Evolutionary conservation across 1,139 yeast genomes (phyloP).

Genomic region (Hemisphaericaspora lyxosophila): DNA sequence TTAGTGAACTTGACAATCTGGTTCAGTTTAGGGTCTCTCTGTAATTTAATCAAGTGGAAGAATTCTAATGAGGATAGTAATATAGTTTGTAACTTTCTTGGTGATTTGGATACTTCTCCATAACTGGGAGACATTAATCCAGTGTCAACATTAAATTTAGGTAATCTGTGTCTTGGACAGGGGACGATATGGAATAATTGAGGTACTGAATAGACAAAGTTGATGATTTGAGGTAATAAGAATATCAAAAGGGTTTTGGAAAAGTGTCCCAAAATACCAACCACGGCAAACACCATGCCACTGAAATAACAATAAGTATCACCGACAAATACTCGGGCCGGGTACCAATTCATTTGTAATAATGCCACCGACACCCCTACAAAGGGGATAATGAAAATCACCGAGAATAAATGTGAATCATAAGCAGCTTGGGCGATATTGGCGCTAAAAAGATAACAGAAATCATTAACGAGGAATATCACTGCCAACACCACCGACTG

Average conservation of each 20-base stretch:
- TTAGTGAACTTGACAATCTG: conserved; percentile 61
- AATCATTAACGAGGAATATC: conserved; percentile 72
- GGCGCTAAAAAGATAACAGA: conserved; percentile 56
- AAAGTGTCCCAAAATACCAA: conserved; percentile 93
- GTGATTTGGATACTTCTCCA: conserved; percentile 29
- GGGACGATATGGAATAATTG: conserved; percentile 84
- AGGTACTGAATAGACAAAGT: conserved; percentile 85
- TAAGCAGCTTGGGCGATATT: conserved; percentile 56
- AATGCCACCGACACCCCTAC: conserved; percentile 81
- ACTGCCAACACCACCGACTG: conserved; percentile 80
- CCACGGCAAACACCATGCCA: conserved; percentile 98
- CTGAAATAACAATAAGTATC: conserved; percentile 97
- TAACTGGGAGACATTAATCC: conserved; percentile 73
- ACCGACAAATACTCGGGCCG: conserved; percentile 92
- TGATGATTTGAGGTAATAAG: conserved; percentile 86
- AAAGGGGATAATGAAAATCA: conserved; percentile 79
- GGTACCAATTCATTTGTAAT: conserved; percentile 81
- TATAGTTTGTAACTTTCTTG: neutral
- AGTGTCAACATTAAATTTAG: conserved; percentile 64
- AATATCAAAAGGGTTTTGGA: conserved; percentile 86
- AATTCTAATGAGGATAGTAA: conserved; percentile 38
- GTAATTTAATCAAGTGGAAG: conserved; percentile 51
- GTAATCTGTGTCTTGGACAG: conserved; percentile 94
- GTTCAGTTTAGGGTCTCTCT: conserved; percentile 30
- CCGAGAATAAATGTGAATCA: conserved; percentile 81